These are phyloP conservation scores for Vararia minispora DNA, from an alignment of 768 basidiomycete species.

Conservation along the genomic window DNA sequence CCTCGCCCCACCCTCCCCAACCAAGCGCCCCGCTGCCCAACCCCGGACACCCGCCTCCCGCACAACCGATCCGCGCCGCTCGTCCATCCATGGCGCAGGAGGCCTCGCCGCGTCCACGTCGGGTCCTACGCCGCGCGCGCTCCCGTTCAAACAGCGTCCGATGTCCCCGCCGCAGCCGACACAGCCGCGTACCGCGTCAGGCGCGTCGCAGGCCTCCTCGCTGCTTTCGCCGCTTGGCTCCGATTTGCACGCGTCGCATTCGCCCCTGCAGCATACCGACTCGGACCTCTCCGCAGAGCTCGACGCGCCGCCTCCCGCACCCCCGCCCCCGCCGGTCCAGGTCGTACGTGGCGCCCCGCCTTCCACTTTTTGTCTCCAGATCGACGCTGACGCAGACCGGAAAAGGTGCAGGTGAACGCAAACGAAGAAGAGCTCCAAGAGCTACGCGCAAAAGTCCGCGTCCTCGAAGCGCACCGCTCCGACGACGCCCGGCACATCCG, in stretches of 20 bases:
- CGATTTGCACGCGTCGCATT: no score
- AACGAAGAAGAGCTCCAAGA: slow-evolving; percentile 65
- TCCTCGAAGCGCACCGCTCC: slow-evolving; percentile 76
- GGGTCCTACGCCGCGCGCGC: slow-evolving; percentile 11
- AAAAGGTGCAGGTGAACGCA: background rate
- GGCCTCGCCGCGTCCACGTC: slow-evolving; percentile 22
- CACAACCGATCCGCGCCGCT: slow-evolving; percentile 35
- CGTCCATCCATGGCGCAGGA: slow-evolving; percentile 26
- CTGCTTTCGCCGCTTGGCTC: no score
- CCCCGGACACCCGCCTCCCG: slow-evolving; percentile 32
- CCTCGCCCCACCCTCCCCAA: slow-evolving; percentile 38
- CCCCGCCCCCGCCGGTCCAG: no score
- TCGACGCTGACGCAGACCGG: no score
- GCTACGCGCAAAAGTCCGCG: slow-evolving; percentile 69
- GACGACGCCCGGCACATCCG: slow-evolving; percentile 81
- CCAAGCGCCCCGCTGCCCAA: slow-evolving; percentile 36
- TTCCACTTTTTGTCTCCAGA: no score
- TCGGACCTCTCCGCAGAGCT: no score
- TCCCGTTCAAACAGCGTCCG: slow-evolving; percentile 24
- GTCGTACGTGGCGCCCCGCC: no score
- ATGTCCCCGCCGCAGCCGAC: slow-evolving; percentile 17
- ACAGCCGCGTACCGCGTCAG: slow-evolving; percentile 5
- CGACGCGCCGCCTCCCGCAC: no score
- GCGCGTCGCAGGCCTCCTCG: slow-evolving; percentile 9
- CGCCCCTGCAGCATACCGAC: no score